These are phyloP conservation scores for Cyberlindnera veronae DNA, from an alignment of 805 yeast species.

Conservation along the genomic window DNA sequence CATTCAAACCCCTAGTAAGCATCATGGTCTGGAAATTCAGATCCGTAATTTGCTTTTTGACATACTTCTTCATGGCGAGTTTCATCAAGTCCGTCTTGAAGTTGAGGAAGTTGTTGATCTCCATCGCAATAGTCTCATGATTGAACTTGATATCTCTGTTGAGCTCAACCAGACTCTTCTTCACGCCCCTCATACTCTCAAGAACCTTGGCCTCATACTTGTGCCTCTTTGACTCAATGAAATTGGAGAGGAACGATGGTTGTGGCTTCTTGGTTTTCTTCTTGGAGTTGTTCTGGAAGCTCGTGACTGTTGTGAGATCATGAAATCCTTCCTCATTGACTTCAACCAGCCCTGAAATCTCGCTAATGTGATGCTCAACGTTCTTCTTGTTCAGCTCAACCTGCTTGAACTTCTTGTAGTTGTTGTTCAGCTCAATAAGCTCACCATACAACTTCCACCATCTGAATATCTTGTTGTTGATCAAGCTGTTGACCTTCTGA, in stretches of 20 bases:
- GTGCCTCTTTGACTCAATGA: conserved; percentile 51
- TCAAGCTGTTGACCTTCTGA: conserved; percentile 30
- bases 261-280: conserved; percentile 17
- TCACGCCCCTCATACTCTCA: conserved; percentile 37
- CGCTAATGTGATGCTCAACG: not conserved
- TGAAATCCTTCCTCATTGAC: conserved; percentile 25
- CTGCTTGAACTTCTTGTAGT: conserved; percentile 29
- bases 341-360: conserved; percentile 24
- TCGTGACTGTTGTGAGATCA: conserved; percentile 23
- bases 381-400: conserved; percentile 16
- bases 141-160: conserved; percentile 44
- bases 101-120: conserved; percentile 53
- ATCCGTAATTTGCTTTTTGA: conserved; percentile 28
- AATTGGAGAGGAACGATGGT: conserved; percentile 30
- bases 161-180: conserved; percentile 39
- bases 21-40: conserved; percentile 23
- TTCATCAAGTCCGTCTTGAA: conserved; percentile 43
- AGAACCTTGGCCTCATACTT: conserved; percentile 43
- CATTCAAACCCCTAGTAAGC: conserved; percentile 18
- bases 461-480: conserved; percentile 32
- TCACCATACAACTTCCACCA: conserved; percentile 48
- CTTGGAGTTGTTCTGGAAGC: conserved; percentile 11
- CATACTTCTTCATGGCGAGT: conserved; percentile 35
- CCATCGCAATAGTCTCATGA: conserved; percentile 65
- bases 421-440: conserved; percentile 33